Conservation (phyloP, 495 filamentous ascomycete genomes). For the Friedmanniomyces endolithicus region DNA sequence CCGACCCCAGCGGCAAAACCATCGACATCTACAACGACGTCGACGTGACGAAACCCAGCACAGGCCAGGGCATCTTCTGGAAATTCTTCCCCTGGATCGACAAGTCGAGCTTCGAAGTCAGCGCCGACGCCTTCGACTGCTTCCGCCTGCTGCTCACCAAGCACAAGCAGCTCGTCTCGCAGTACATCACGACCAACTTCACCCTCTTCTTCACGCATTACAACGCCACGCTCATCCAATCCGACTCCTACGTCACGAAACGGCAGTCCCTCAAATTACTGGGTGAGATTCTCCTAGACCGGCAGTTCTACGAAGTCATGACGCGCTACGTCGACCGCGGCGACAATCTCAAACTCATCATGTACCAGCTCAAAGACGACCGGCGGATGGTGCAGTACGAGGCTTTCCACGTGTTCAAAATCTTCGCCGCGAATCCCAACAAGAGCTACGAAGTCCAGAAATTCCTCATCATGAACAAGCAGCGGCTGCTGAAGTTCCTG, state of each 20-base stretch:
- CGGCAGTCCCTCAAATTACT: constrained; percentile 95
- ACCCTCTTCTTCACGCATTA: constrained; percentile 83
- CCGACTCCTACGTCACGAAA: constrained; percentile 94
- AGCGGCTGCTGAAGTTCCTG: constrained; percentile 76
- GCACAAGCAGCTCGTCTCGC: constrained; percentile 78
- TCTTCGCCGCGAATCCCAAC: constrained; percentile 95
- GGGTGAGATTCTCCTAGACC: constrained; percentile 85
- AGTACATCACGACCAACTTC: constrained; percentile 78
- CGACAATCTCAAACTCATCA: constrained; percentile 91
- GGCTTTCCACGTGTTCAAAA: constrained; percentile 99
- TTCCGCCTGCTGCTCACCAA: constrained; percentile 90
- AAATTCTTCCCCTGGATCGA: constrained; percentile 97
- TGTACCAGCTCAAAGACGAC: constrained; percentile 90
- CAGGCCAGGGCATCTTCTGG: constrained; percentile 82
- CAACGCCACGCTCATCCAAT: constrained; percentile 77
- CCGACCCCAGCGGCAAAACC: constrained; percentile 39
- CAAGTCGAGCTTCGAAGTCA: constrained; percentile 86
- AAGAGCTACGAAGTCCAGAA: constrained; percentile 89
- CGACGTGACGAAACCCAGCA: constrained; percentile 52
- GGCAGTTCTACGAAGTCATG: constrained; percentile 97
- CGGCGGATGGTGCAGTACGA: constrained; percentile 99
- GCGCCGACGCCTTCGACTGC: constrained; percentile 92
- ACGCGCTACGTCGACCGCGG: constrained; percentile 88
- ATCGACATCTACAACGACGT: constrained; percentile 47
- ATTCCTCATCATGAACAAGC: constrained; percentile 90